Percentiles rank a stretch among this genome's conserved stretches.
Evolutionary conservation across 495 filamentous ascomycete species (phyloP).

Genomic region (Neurospora cerealis): DNA sequence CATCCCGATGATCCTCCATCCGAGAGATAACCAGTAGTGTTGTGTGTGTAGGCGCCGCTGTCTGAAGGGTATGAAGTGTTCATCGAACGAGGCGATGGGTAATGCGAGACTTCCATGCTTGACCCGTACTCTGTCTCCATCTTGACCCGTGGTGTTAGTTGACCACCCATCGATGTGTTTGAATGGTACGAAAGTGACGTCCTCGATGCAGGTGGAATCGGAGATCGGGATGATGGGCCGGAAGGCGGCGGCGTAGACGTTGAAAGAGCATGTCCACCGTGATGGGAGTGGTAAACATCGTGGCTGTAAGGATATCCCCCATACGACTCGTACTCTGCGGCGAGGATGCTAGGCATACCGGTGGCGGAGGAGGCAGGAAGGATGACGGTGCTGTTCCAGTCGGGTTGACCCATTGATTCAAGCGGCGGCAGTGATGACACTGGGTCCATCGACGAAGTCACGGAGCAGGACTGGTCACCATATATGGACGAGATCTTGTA

Average conservation of each 20-base stretch:
- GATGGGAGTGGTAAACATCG: constrained; percentile 38
- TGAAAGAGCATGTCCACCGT: constrained; percentile 31
- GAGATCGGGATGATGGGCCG: constrained; percentile 33
- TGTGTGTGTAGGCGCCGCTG: constrained; percentile 24
- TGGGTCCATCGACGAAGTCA: constrained; percentile 28
- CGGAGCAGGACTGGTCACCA: constrained; percentile 30
- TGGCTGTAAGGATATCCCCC: constrained; percentile 38
- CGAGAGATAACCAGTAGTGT: constrained; percentile 37
- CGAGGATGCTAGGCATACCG: constrained; percentile 37
- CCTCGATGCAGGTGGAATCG: constrained; percentile 21
- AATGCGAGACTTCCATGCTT: constrained; percentile 33
- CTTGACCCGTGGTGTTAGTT: constrained; percentile 39
- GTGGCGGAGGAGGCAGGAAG: constrained; percentile 29
- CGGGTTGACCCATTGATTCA: constrained; percentile 33
- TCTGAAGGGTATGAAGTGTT: constrained; percentile 31
- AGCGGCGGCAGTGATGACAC: constrained; percentile 32
- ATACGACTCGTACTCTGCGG: constrained; percentile 44
- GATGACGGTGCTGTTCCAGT: constrained; percentile 30
- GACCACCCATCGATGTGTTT: constrained; percentile 20
- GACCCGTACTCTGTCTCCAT: constrained; percentile 39
- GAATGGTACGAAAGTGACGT: constrained; percentile 27
- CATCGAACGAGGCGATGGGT: constrained; percentile 37
- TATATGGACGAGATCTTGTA: constrained; percentile 38
- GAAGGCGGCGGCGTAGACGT: constrained; percentile 32
- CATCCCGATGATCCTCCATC: constrained; percentile 38